Evolutionary conservation across 305 asterid species (phyloP).

Genomic region (Fraxinus velutina): DNA sequence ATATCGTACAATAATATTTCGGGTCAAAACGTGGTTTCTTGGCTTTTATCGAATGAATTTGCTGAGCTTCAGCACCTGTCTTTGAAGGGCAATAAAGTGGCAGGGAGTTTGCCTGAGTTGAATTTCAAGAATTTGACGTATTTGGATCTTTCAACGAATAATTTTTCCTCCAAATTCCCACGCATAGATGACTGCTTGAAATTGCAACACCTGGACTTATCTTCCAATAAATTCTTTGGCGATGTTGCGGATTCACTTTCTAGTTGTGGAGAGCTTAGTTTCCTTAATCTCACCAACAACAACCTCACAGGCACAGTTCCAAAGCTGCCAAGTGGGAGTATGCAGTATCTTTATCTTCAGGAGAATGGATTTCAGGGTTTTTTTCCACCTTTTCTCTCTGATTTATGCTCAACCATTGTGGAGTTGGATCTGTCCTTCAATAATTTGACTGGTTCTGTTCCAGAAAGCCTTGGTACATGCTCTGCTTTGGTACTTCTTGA

Average conservation of each 20-base stretch:
- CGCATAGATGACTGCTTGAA: slow-evolving; percentile 46
- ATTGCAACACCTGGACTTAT: slow-evolving; percentile 66
- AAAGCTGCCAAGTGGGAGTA: slow-evolving; percentile 39
- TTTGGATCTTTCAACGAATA: slow-evolving; percentile 76
- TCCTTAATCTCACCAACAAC: slow-evolving; percentile 69
- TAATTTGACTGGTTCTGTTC: slow-evolving; percentile 58
- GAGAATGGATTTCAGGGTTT: slow-evolving; percentile 53
- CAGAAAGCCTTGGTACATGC: slow-evolving; percentile 58
- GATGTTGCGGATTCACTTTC: slow-evolving; percentile 51
- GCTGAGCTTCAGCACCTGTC: slow-evolving; percentile 51
- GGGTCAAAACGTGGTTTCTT: slow-evolving; percentile 45
- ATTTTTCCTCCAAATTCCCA: slow-evolving; percentile 58
- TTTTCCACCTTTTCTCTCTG: slow-evolving; percentile 39
- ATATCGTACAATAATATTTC: slow-evolving; percentile 75
- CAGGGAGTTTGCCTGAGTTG: slow-evolving; percentile 42
- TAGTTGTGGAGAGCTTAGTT: slow-evolving; percentile 49
- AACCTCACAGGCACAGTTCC: slow-evolving; percentile 58
- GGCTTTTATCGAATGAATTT: slow-evolving; percentile 53
- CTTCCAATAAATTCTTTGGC: slow-evolving; percentile 67
- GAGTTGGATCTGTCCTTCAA: slow-evolving; percentile 67
- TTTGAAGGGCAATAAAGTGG: slow-evolving; percentile 57
- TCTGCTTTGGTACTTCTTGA: slow-evolving; percentile 56
- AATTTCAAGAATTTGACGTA: slow-evolving; percentile 41
- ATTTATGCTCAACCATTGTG: slow-evolving; percentile 56
- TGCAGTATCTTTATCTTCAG: slow-evolving; percentile 59